Conservation (phyloP, 306 rosid species). For the Ziziphus jujuba region DNA sequence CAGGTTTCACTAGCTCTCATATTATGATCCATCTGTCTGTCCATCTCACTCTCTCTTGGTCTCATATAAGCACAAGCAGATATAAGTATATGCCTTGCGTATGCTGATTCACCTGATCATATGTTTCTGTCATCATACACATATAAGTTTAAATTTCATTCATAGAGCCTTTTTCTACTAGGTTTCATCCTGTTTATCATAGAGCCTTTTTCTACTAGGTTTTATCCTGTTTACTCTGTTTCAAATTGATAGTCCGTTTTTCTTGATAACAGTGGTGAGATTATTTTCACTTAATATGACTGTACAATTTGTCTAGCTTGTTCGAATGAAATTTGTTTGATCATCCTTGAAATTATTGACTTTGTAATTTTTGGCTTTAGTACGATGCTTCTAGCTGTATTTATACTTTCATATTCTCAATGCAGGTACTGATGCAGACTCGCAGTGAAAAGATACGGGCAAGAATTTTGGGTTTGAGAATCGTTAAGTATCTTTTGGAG, state of each 20-base stretch:
- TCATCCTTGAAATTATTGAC: no score
- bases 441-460: constrained; percentile 68
- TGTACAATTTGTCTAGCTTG: no score
- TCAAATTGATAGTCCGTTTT: neutral
- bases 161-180: neutral
- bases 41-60: no score
- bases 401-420: neutral
- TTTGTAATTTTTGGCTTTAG: neutral
- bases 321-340: no score
- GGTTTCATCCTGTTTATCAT: neutral
- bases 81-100: no score
- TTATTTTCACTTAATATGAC: no score
- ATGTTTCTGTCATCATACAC: neutral
- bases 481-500: constrained; percentile 67
- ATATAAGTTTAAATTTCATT: neutral
- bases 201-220: neutral
- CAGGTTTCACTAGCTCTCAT: no score
- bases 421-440: constrained; percentile 91
- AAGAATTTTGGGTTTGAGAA: constrained; percentile 75
- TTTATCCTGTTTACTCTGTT: neutral
- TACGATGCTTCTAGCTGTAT: neutral
- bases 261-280: no score
- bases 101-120: no score
- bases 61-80: no score
- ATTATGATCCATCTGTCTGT: no score